Base-by-base conservation (phyloP, 139 green algal species). In the Spirogloea muscicola region DNA sequence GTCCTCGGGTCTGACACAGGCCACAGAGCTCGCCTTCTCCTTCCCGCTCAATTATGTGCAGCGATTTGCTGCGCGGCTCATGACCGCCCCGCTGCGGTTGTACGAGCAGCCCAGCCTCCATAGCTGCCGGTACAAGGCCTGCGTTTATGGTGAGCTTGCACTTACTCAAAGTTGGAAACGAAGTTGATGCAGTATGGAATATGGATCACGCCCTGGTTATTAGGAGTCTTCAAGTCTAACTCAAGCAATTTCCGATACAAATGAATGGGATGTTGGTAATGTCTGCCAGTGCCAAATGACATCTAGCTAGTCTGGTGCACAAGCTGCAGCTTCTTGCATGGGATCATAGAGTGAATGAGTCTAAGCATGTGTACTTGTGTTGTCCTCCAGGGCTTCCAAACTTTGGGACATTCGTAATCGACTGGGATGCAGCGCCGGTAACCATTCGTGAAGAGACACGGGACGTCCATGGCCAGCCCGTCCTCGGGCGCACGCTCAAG, bases 1-100 rank as follows among this genome's bases (percentile, higher is more conserved):
- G 18, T 68, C 76, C 4, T 61, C 27, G 36, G 76, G 76, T 21
- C 66, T 83, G 33, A 83, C 76, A 51, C 76, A 83, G 27, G 31
- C 74, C 29, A 18, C 36, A 16, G 55, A 76, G 59, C 10, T 68
- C n/a, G 55, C 55, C 10, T 49, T 38, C 36, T 21, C 10, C 10
- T 36, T 36, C 25, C 18, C n/a, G 6, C 46, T 68, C 37, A 36
- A 5, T 4, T 68, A 55, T 7, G 5, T 68, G 10, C 25, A 34
- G 25, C n/a, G 59, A 6, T 31, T 58, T 31, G 59, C 59, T 29
- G 13, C 10, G 4, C 4, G 5, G 10, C 4, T 68, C 3, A 34
- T 68, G 59, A 3, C 59, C 10, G 18, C 4, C 33, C 59, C 59
- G 3, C 43, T 68, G 59, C 59, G 59, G 29, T 29, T 68, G 59